These are phyloP conservation scores for Skeletonema costatum DNA, from an alignment of 108 stramenopile species.

Conservation along the genomic window DNA sequence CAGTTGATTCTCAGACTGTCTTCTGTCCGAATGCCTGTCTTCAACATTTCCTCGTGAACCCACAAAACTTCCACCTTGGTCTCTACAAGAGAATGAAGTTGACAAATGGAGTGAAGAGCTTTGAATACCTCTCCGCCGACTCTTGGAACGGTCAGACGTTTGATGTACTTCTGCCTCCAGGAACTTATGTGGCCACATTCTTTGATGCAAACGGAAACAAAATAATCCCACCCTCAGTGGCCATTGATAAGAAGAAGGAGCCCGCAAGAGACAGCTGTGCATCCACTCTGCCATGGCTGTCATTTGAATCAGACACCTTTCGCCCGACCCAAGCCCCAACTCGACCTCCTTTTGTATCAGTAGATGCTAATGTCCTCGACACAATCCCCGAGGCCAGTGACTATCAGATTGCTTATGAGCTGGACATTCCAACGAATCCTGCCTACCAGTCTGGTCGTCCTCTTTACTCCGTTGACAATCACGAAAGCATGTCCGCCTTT, in stretches of 20 bases:
- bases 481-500: not conserved
- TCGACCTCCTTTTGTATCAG: not conserved
- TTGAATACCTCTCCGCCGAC: not conserved
- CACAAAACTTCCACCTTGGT: not conserved
- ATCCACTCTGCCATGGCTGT: not conserved
- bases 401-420: not conserved
- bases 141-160: slow-evolving; percentile 1
- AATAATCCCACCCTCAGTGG: not conserved
- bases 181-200: slow-evolving; percentile 1
- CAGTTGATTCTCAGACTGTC: slow-evolving; percentile 1
- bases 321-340: slow-evolving; percentile 3
- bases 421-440: slow-evolving; percentile 1
- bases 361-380: not conserved
- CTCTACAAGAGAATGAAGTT: not conserved
- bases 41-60: not conserved
- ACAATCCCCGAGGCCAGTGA: not conserved
- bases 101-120: slow-evolving; percentile 5
- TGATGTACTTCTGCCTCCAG: not conserved
- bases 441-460: slow-evolving; percentile 1
- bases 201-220: not conserved
- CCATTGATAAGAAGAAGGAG: slow-evolving; percentile 4
- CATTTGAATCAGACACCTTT: not conserved
- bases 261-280: not conserved
- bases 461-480: not conserved
- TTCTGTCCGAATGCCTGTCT: not conserved